Percentiles rank a stretch among this genome's conserved stretches.
phyloP scores from a whole-genome alignment of 331 rosid genomes.

The Spiraea crenata region DNA sequence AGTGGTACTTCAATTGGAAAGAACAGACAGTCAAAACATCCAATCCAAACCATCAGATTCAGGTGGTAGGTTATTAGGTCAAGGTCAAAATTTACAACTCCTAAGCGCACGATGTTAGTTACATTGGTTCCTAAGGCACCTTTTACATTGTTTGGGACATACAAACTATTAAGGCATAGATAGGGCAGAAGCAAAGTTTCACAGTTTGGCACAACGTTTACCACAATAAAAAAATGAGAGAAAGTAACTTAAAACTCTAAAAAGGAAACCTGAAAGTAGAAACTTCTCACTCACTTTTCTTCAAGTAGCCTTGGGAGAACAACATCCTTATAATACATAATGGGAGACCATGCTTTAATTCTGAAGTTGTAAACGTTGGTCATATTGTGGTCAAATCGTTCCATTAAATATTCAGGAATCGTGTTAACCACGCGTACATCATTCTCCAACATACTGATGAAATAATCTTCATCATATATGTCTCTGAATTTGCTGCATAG shows the following conservation, averaged over 20 bases:
- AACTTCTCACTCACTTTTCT: slow-evolving; percentile 64
- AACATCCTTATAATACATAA: slow-evolving; percentile 70
- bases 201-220: slow-evolving; percentile 3
- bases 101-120: neutral
- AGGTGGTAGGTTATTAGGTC: neutral
- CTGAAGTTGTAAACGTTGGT: slow-evolving; percentile 93
- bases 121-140: too few species aligned
- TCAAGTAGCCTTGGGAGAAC: slow-evolving; percentile 94
- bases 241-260: neutral
- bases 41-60: neutral
- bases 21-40: neutral
- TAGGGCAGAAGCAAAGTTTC: slow-evolving; percentile 9
- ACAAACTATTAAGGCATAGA: neutral
- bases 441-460: slow-evolving; percentile 58
- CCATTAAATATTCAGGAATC: slow-evolving; percentile 89
- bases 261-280: slow-evolving; percentile 7
- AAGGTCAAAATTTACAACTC: neutral
- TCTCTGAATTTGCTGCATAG: slow-evolving; percentile 81
- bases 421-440: slow-evolving; percentile 81
- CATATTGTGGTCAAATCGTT: slow-evolving; percentile 91
- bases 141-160: neutral
- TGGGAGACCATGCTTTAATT: slow-evolving; percentile 95
- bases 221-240: neutral
- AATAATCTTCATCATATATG: slow-evolving; percentile 86
- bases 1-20: neutral